Percentiles rank a stretch among this genome's conserved stretches.
Conservation (phyloP, 495 filamentous ascomycete genomes). For the Aspergillus sclerotioniger region DNA sequence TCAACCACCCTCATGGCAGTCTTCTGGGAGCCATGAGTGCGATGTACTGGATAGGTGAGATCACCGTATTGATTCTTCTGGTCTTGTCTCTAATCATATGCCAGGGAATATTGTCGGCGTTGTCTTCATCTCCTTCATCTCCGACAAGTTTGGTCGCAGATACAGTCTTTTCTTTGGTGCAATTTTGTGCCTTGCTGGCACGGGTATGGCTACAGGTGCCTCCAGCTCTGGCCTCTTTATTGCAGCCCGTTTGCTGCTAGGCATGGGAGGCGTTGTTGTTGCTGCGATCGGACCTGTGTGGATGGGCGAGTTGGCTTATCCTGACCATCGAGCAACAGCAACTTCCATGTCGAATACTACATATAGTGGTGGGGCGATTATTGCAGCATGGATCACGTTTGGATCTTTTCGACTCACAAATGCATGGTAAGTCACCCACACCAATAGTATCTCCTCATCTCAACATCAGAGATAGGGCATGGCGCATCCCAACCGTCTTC, state of each 20-base stretch:
- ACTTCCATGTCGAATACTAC: slow-evolving; percentile 56
- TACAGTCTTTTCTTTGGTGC: slow-evolving; percentile 16
- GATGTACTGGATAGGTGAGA: slow-evolving; percentile 23
- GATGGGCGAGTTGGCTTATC: slow-evolving; percentile 31
- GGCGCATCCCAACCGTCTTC: slow-evolving; percentile 56
- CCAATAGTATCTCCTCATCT: background rate
- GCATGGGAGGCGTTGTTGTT: slow-evolving; percentile 21
- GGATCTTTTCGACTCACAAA: slow-evolving; percentile 23
- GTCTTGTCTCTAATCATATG: slow-evolving; percentile 5
- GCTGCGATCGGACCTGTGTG: slow-evolving; percentile 25
- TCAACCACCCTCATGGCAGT: slow-evolving; percentile 20
- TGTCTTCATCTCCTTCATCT: slow-evolving; percentile 5
- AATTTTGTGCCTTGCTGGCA: slow-evolving; percentile 21
- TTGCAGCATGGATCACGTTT: slow-evolving; percentile 32
- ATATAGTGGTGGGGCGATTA: slow-evolving; percentile 59
- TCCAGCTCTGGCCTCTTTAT: slow-evolving; percentile 26
- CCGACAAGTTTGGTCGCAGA: background rate
- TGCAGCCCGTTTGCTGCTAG: slow-evolving; percentile 26
- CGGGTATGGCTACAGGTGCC: slow-evolving; percentile 18
- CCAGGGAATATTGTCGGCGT: slow-evolving; percentile 25
- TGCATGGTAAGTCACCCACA: background rate
- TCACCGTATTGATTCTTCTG: slow-evolving; percentile 6
- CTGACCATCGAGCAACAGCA: slow-evolving; percentile 23
- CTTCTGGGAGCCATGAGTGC: slow-evolving; percentile 20
- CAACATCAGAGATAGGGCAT: slow-evolving; percentile 36